These are phyloP conservation scores for Graphium sp. DNA, from an alignment of 2,329 filamentous ascomycete species.

Conservation along the genomic window DNA sequence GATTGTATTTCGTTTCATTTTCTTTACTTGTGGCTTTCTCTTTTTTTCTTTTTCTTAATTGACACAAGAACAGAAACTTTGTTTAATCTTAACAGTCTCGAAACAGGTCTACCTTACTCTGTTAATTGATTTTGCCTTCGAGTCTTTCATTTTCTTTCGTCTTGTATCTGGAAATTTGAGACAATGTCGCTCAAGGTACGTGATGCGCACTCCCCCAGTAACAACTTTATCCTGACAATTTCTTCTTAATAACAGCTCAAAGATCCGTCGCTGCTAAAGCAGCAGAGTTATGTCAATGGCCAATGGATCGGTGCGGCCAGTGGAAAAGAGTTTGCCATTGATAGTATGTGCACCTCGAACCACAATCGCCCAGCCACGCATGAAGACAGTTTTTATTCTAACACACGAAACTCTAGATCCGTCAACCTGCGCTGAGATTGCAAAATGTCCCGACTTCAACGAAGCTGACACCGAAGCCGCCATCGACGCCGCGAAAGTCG, in stretches of 20 bases:
- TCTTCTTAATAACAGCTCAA: constrained; percentile 27
- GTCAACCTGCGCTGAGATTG: constrained; percentile 51
- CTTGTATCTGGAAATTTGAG: not conserved
- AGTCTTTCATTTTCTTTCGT: not conserved
- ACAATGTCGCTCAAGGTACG: constrained; percentile 4
- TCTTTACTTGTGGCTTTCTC: not conserved
- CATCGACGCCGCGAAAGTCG: constrained; percentile 50
- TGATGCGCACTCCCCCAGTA: not conserved
- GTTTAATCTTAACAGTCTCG: not conserved
- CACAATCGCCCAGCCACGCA: not conserved
- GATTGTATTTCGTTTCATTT: not conserved
- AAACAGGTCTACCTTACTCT: not conserved
- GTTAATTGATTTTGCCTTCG: not conserved
- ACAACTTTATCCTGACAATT: constrained; percentile 1
- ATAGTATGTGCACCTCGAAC: constrained; percentile 23
- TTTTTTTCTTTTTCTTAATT: constrained; percentile 1
- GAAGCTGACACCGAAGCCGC: constrained; percentile 50
- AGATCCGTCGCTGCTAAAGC: constrained; percentile 51
- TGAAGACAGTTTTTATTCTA: not conserved
- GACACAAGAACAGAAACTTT: not conserved
- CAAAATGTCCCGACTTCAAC: constrained; percentile 57
- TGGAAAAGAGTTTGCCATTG: constrained; percentile 57
- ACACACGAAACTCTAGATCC: constrained; percentile 36
- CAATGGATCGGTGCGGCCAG: constrained; percentile 59
- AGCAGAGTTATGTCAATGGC: constrained; percentile 57